Conservation (phyloP, 208 protist genomes). For the Novymonas esmeraldas region DNA sequence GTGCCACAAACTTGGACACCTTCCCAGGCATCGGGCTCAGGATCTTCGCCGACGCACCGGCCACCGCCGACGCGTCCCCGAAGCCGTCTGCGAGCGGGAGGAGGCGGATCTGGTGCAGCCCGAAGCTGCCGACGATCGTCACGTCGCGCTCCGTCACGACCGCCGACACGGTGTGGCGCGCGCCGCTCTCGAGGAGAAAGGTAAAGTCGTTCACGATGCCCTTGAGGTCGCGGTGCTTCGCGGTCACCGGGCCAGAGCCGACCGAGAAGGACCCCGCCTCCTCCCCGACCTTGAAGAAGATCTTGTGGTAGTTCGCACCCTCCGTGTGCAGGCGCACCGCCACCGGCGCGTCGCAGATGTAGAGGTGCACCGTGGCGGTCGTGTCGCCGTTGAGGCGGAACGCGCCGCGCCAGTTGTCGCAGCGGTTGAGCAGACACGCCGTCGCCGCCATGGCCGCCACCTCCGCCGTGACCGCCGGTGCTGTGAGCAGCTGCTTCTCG, state of each 20-base stretch:
- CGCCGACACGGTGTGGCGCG: constrained; percentile 22
- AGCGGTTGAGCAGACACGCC: constrained; percentile 24
- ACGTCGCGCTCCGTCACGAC: constrained; percentile 38
- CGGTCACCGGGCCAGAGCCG: constrained; percentile 13
- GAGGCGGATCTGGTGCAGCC: constrained; percentile 26
- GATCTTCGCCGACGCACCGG: constrained; percentile 90
- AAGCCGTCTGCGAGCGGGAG: constrained; percentile 37
- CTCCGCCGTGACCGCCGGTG: constrained; percentile 27
- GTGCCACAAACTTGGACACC: constrained; percentile 83
- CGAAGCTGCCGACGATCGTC: constrained; percentile 29
- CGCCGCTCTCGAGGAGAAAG: constrained; percentile 39
- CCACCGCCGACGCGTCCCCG: constrained; percentile 84
- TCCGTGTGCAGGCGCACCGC: constrained; percentile 36
- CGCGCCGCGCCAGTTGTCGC: constrained; percentile 25
- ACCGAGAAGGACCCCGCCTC: constrained; percentile 30
- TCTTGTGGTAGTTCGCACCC: constrained; percentile 25
- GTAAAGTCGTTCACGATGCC: constrained; percentile 27
- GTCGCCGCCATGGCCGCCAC: constrained; percentile 25
- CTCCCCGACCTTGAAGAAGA: constrained; percentile 20
- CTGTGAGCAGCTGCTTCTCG: constrained; percentile 34
- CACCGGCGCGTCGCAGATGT: constrained; percentile 28
- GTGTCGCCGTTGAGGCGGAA: constrained; percentile 47
- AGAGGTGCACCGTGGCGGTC: constrained; percentile 32
- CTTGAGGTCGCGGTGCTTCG: constrained; percentile 27
- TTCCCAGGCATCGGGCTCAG: constrained; percentile 93